Conservation (phyloP, 2,329 filamentous ascomycete species). For the Neofusicoccum parvum region DNA sequence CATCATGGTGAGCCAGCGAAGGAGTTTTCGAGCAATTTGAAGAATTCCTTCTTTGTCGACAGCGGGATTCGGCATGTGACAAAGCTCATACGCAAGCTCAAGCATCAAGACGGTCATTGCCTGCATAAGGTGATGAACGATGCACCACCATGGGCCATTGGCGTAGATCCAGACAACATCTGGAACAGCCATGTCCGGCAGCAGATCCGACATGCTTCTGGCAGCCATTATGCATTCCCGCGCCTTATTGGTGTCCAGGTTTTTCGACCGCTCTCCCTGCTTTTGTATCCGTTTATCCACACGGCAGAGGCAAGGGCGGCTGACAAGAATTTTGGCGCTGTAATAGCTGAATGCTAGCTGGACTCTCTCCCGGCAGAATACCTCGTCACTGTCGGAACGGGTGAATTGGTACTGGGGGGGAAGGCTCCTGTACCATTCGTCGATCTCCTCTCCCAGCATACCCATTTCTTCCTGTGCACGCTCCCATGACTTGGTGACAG, state of each 20-base stretch:
- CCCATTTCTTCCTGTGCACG: conserved; percentile 35
- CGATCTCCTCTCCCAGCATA: conserved; percentile 33
- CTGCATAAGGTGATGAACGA: conserved; percentile 45
- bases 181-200: conserved; percentile 35
- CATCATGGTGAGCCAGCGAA: conserved; percentile 39
- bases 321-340: conserved; percentile 40
- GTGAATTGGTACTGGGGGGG: conserved; percentile 34
- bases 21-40: conserved; percentile 33
- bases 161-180: conserved; percentile 30
- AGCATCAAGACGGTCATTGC: conserved; percentile 40
- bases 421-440: conserved; percentile 35
- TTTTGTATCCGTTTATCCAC: conserved; percentile 34
- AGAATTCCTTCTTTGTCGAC: conserved; percentile 27
- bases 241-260: conserved; percentile 37
- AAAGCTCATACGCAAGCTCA: conserved; percentile 35
- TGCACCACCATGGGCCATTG: conserved; percentile 43
- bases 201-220: conserved; percentile 33
- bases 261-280: conserved; percentile 33
- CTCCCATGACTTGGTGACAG: conserved; percentile 37
- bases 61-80: conserved; percentile 29
- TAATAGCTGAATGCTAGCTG: conserved; percentile 37
- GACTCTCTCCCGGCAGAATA: conserved; percentile 31
- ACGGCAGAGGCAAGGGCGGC: conserved; percentile 43
- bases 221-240: conserved; percentile 38
- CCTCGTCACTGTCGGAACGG: background rate